A percentile compares a stretch with the other conserved stretches of the same genome.
Evolutionary conservation across 2,329 filamentous ascomycete species (phyloP).

Genomic region (Canariomyces notabilis): DNA sequence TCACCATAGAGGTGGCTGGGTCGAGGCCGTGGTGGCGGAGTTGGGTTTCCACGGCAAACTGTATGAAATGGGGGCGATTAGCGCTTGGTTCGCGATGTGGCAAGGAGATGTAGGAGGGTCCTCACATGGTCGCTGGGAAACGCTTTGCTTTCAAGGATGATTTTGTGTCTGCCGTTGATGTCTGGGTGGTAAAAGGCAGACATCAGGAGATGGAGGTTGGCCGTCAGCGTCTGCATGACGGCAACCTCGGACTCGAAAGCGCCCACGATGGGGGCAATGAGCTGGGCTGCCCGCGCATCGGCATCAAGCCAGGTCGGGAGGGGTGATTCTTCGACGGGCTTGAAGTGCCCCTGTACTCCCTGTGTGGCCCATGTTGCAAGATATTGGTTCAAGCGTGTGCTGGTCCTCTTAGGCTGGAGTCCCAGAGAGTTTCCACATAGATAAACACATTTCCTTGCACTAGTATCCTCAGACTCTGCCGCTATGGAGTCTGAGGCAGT

Average conservation of each 20-base stretch:
- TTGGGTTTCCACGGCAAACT: conserved; percentile 76
- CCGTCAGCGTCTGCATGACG: conserved; percentile 74
- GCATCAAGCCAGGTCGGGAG: conserved; percentile 62
- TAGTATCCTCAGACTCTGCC: conserved; percentile 5
- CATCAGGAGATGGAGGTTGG: conserved; percentile 73
- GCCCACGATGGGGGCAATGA: conserved; percentile 68
- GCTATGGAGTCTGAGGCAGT: conserved; percentile 5
- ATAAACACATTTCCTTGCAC: conserved; percentile 48
- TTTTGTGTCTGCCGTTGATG: conserved; percentile 55
- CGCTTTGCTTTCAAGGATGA: conserved; percentile 74
- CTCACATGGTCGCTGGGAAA: conserved; percentile 77
- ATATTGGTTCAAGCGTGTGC: conserved; percentile 61
- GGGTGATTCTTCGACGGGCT: conserved; percentile 57
- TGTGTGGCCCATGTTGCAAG: conserved; percentile 71
- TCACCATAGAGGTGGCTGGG: conserved; percentile 61
- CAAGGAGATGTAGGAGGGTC: neutral
- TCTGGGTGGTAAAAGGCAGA: conserved; percentile 72
- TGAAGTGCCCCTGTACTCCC: conserved; percentile 73
- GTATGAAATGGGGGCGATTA: conserved; percentile 19
- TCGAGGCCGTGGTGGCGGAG: conserved; percentile 62
- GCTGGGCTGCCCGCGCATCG: conserved; percentile 60
- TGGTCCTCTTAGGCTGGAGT: conserved; percentile 63
- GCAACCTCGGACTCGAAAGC: conserved; percentile 64
- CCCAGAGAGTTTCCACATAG: conserved; percentile 77
- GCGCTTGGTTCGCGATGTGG: neutral